These are phyloP conservation scores for Beauveria asiatica DNA, from an alignment of 2,329 filamentous ascomycete genomes.

Conservation along the genomic window DNA sequence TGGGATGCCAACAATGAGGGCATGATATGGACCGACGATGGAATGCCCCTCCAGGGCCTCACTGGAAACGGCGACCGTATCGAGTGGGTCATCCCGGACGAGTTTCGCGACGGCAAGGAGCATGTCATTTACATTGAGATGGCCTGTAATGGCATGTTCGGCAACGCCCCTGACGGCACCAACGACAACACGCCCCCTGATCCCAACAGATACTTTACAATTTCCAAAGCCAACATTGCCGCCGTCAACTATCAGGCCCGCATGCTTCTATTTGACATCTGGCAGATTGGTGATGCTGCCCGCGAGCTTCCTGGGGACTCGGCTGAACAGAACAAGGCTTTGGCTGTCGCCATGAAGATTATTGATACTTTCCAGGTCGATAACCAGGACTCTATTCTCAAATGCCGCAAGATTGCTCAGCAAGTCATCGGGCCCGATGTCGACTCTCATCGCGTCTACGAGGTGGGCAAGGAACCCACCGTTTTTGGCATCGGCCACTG, in stretches of 20 bases:
- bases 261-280: conserved; percentile 82
- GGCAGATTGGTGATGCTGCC: conserved; percentile 90
- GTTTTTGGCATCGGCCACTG: conserved; percentile 92
- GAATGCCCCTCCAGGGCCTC: conserved; percentile 83
- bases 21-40: conserved; percentile 85
- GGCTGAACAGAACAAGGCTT: conserved; percentile 80
- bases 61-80: conserved; percentile 82
- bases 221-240: conserved; percentile 74
- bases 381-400: conserved; percentile 66
- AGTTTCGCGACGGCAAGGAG: conserved; percentile 74
- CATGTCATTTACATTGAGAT: conserved; percentile 95
- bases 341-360: conserved; percentile 76
- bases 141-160: conserved; percentile 98
- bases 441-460: conserved; percentile 77
- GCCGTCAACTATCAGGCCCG: conserved; percentile 81
- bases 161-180: conserved; percentile 77
- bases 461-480: conserved; percentile 62
- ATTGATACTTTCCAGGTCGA: conserved; percentile 84
- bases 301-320: conserved; percentile 83
- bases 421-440: conserved; percentile 75
- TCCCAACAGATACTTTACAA: conserved; percentile 71
- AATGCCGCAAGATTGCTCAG: conserved; percentile 73
- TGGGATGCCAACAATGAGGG: conserved; percentile 96
- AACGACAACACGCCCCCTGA: conserved; percentile 74
- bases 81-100: conserved; percentile 82